Evolutionary conservation across 2,329 filamentous ascomycete genomes (phyloP), one percentile per base, ranked within the genome.

Genomic region (Epichloe elymi): DNA sequence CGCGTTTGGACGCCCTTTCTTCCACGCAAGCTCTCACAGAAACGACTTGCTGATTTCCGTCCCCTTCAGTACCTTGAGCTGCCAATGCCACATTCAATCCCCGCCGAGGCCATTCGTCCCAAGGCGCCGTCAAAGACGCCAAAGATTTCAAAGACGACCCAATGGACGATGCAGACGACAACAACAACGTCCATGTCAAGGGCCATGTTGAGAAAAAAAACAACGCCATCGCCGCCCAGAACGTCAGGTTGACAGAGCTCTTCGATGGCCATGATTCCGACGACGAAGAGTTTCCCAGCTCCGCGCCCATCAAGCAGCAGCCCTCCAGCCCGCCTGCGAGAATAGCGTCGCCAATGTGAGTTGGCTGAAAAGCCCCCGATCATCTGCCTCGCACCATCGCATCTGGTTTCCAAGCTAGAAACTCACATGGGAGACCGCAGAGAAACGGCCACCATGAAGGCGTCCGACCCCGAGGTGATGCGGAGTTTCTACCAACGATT

Each of bases 401-500:
- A 14, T 38, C 15, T 38, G 2, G 7, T 38, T n/a, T 38, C 30
- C 30, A 30, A 30, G 10, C 3, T 4, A 23, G 26, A 10, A 3
- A 3, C 30, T 30, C 2, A 30, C 30, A 30, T 30, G 30, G 26
- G 30, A 30, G 10, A 30, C 10, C 30, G 11, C 23, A 46, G 19
- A 37, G 66, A 68, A 46, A 50, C 63, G 7, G 54, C 66, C 14
- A 60, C 67, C 0, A 59, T 74, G 36, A 71, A 68, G 38, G 74
- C 78, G 41, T 86, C 82, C 39, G 88, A 95, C 58, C 82, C 87
- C 2, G 87, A 90, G 62, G 79, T 94, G 11, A 89, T 97, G 82
- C 82, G 86, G 60, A 87, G 85, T 56, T 98, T 96, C 71, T 98
- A 98, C 66, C 87, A 95, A 63, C 87, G 93, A 46, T 75, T 98